A percentile compares a stretch with the other conserved stretches of the same genome.
phyloP scores from a whole-genome alignment of 305 asterid genomes.

The Euphrasia arctica region DNA sequence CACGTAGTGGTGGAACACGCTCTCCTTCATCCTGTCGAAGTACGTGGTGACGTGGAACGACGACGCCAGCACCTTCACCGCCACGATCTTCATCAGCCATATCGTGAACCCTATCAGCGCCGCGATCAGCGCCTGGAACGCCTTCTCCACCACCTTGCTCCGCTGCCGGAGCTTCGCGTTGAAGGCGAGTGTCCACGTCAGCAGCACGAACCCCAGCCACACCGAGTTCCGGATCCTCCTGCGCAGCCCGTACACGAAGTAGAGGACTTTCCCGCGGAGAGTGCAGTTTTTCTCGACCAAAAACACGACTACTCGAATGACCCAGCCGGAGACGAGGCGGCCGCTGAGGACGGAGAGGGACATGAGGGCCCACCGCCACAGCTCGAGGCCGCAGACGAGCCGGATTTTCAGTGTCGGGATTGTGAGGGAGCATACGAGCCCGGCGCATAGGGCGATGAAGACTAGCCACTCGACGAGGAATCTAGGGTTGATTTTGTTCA shows the following conservation, averaged over 20 bases:
- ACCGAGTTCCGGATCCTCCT: conserved; percentile 52
- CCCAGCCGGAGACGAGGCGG: conserved; percentile 59
- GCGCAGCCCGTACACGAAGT: conserved; percentile 56
- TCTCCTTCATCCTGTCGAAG: conserved; percentile 68
- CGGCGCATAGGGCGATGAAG: conserved; percentile 33
- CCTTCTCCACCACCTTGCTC: conserved; percentile 33
- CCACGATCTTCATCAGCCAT: conserved; percentile 54
- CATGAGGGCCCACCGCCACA: conserved; percentile 57
- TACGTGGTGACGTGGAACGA: conserved; percentile 62
- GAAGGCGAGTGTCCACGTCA: conserved; percentile 52
- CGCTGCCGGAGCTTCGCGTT: conserved; percentile 33
- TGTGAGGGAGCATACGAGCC: conserved; percentile 44
- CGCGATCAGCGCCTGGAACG: conserved; percentile 44
- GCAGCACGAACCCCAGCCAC: conserved; percentile 56
- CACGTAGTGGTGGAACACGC: conserved; percentile 60
- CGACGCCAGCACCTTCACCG: conserved; percentile 53
- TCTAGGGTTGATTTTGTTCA: conserved; percentile 20
- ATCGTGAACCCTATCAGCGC: conserved; percentile 44
- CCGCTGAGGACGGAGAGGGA: conserved; percentile 50
- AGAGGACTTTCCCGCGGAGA: conserved; percentile 46
- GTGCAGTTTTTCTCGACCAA: conserved; percentile 52
- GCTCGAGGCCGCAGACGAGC: conserved; percentile 37
- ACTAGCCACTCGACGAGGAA: conserved; percentile 43
- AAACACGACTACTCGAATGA: conserved; percentile 35
- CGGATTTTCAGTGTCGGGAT: conserved; percentile 29